phyloP scores from a whole-genome alignment of 106 monocot genomes.

The Allium fistulosum region DNA sequence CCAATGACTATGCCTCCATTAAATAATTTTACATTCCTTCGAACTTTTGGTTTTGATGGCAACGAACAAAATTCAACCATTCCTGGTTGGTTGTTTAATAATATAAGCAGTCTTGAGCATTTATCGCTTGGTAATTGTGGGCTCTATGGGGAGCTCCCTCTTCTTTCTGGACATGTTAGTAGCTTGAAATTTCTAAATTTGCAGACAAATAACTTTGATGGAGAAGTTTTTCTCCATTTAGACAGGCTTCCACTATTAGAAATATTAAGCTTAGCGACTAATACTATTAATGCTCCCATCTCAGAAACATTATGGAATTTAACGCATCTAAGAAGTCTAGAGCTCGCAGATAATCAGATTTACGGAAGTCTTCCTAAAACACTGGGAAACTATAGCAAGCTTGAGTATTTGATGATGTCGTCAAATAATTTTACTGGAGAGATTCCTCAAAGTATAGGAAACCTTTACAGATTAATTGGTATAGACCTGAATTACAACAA shows the following conservation, averaged over 20 bases:
- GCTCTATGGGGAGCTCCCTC: neutral
- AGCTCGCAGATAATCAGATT: neutral
- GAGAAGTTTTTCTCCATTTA: neutral
- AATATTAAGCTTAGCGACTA: neutral
- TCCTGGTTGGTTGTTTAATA: constrained; percentile 1
- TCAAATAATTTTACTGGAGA: neutral
- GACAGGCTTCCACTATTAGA: neutral
- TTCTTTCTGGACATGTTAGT: neutral
- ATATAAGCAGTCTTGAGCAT: neutral
- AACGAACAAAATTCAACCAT: neutral
- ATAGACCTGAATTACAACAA: constrained; percentile 18
- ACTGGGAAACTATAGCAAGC: constrained; percentile 17
- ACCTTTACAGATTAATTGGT: neutral
- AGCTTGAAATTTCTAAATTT: neutral
- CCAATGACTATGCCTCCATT: neutral
- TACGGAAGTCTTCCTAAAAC: constrained; percentile 6
- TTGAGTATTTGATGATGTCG: neutral
- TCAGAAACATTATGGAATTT: neutral
- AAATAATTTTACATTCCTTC: constrained; percentile 4
- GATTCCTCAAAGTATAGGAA: constrained; percentile 1
- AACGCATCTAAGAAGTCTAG: neutral
- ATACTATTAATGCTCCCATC: neutral
- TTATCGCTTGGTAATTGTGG: neutral
- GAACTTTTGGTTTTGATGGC: neutral
- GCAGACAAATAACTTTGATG: neutral